Evolutionary conservation across 208 protist genomes (phyloP), one percentile per base, ranked within the genome.

Genomic region (Crithidia sp.): DNA sequence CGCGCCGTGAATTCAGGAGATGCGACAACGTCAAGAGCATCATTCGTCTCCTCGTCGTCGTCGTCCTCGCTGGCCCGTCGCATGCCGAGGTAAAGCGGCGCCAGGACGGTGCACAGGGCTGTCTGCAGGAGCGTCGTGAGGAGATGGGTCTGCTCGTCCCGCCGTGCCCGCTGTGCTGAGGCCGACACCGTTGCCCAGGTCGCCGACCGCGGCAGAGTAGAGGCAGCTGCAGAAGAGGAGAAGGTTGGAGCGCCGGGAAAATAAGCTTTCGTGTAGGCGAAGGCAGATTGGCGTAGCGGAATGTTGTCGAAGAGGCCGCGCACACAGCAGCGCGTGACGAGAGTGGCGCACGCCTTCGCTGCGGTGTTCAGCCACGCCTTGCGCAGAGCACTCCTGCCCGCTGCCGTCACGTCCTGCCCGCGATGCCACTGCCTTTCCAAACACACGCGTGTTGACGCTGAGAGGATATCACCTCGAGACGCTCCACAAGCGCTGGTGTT

Each of bases 281-380:
- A 81, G 12, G 79, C 59, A 0, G 65, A 14, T 49, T 68, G 79
- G 17, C 86, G 83, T 14, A 91, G 77, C n/a, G 86, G 83, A 6
- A 91, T 49, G 52, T 70, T 77, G 44, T 71, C 66, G 56, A 88
- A 91, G 0, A 91, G 63, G 10, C 73, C 78, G 67, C 50, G 56
- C 28, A 86, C 83, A 10, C 68, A 55, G 40, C 86, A 88, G 28
- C 55, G 53, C 28, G 57, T 69, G 44, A 60, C n/a, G 12, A 78
- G 67, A 8, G 43, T 36, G 14, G 54, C 53, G 28, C 28, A 2
- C 28, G 28, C 28, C 28, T 28, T 28, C 28, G 28, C 28, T 28
- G 28, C 28, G 28, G 28, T 28, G 28, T 28, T 28, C 28, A 28
- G 28, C 28, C 28, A 28, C 28, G 28, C 28, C 28, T 28, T 28